A percentile compares a stretch with the other conserved stretches of the same genome.
Evolutionary conservation across 179 eudicot species (phyloP).

Genomic region (Drosera spatulata): DNA sequence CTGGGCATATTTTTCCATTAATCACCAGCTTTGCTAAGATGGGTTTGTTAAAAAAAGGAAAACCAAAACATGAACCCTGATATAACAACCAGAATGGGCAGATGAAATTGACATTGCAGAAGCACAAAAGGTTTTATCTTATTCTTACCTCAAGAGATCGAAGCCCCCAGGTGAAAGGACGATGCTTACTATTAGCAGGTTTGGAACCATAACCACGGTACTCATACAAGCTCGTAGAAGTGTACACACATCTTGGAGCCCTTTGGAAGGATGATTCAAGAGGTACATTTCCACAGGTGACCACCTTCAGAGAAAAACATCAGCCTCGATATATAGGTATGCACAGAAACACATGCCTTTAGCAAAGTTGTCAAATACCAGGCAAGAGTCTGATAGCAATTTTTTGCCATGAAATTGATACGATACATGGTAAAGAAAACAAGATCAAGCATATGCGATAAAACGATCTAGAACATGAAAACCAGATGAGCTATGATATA

Average conservation of each 20-base stretch:
- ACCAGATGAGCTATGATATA: too few relatives aligned
- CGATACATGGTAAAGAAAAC: background rate
- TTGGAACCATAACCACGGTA: conserved; percentile 89
- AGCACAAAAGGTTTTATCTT: too few relatives aligned
- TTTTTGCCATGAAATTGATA: too few relatives aligned
- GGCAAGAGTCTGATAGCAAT: too few relatives aligned
- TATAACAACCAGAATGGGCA: too few relatives aligned
- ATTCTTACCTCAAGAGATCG: conserved; percentile 66
- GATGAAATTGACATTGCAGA: too few relatives aligned
- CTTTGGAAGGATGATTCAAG: conserved; percentile 79
- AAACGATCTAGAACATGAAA: background rate
- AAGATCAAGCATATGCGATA: background rate
- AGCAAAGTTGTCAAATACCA: too few relatives aligned
- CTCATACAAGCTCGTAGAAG: conserved; percentile 73
- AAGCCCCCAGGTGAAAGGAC: conserved; percentile 90
- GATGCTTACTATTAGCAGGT: conserved; percentile 74
- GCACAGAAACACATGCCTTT: too few relatives aligned
- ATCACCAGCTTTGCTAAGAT: too few relatives aligned
- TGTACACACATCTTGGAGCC: conserved; percentile 83
- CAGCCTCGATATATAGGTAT: background rate
- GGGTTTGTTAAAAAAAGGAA: too few relatives aligned
- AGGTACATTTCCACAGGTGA: conserved; percentile 93
- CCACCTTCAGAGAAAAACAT: conserved; percentile 39
- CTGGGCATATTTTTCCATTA: too few relatives aligned
- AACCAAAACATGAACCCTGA: too few relatives aligned